Conservation (phyloP, 2,329 filamentous ascomycete species). For the Diaporthe sp. region DNA sequence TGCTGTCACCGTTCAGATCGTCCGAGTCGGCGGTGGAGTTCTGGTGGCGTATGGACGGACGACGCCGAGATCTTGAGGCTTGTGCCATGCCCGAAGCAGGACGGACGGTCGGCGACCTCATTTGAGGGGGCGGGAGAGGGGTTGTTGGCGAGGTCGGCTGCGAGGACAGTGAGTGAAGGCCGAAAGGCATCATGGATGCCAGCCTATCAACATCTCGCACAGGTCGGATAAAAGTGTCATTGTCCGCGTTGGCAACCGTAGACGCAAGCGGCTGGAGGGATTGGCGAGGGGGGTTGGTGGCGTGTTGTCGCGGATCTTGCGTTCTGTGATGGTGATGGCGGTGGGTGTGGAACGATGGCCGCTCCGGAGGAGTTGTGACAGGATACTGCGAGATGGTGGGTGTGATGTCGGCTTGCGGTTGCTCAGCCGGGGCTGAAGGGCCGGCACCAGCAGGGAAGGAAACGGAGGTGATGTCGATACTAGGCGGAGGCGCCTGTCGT, state of each 20-base stretch:
- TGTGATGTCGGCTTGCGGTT: slow-evolving; percentile 65
- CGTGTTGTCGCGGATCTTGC: slow-evolving; percentile 64
- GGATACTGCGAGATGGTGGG: slow-evolving; percentile 73
- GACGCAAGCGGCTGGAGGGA: slow-evolving; percentile 77
- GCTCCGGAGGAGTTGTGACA: slow-evolving; percentile 78
- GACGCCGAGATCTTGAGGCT: slow-evolving; percentile 71
- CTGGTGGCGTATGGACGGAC: slow-evolving; percentile 91
- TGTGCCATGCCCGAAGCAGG: slow-evolving; percentile 67
- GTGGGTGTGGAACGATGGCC: slow-evolving; percentile 63
- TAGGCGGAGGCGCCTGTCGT: slow-evolving; percentile 85
- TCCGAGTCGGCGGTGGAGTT: slow-evolving; percentile 91
- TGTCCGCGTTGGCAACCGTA: slow-evolving; percentile 75
- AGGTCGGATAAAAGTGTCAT: slow-evolving; percentile 83
- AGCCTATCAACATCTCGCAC: slow-evolving; percentile 86
- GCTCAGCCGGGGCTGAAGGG: slow-evolving; percentile 58
- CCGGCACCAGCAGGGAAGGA: slow-evolving; percentile 55
- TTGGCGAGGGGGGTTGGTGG: slow-evolving; percentile 64
- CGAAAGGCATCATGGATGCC: slow-evolving; percentile 82
- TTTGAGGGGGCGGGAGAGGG: slow-evolving; percentile 78
- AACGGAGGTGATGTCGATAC: slow-evolving; percentile 80
- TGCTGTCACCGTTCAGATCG: slow-evolving; percentile 87
- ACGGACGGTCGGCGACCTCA: slow-evolving; percentile 68
- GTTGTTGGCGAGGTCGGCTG: slow-evolving; percentile 94
- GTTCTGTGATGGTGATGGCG: slow-evolving; percentile 63
- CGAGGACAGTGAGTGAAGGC: slow-evolving; percentile 80